These are phyloP conservation scores for Euphorbia lathyris DNA, from an alignment of 345 rosid species.

Conservation along the genomic window DNA sequence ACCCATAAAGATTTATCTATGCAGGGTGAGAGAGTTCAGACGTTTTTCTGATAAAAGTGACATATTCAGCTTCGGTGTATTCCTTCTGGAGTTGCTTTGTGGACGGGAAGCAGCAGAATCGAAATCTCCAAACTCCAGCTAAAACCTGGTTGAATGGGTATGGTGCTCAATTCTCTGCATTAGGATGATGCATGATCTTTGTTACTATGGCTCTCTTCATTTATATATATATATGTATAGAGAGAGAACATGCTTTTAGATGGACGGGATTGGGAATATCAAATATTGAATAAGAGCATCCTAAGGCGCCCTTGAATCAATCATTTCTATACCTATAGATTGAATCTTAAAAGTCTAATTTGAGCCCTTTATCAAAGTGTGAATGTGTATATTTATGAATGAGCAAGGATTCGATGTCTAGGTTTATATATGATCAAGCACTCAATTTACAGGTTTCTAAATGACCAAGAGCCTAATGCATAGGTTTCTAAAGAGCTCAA, in stretches of 20 bases:
- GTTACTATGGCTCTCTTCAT: not conserved
- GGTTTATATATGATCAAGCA: too few relatives aligned
- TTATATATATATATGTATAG: not conserved
- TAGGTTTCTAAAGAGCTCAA: too few relatives aligned
- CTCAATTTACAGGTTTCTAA: too few relatives aligned
- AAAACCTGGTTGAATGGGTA: constrained; percentile 79
- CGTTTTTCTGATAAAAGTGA: constrained; percentile 90
- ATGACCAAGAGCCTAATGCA: too few relatives aligned
- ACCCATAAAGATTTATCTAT: constrained; percentile 8
- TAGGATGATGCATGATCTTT: not conserved
- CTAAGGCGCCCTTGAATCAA: too few relatives aligned
- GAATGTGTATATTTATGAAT: too few relatives aligned
- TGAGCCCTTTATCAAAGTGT: too few relatives aligned
- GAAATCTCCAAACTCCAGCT: constrained; percentile 49
- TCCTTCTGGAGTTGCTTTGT: constrained; percentile 75
- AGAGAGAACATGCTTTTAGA: not conserved
- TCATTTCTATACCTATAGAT: too few relatives aligned
- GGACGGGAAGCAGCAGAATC: constrained; percentile 72
- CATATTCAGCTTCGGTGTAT: constrained; percentile 84
- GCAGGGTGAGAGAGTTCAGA: constrained; percentile 82
- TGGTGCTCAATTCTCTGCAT: constrained; percentile 16
- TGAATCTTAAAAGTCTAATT: too few relatives aligned
- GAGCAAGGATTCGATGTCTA: too few relatives aligned
- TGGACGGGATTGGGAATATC: too few relatives aligned
- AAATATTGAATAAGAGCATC: too few relatives aligned